Evolutionary conservation across 306 rosid species (phyloP).

Genomic region (Acmispon strigosus): DNA sequence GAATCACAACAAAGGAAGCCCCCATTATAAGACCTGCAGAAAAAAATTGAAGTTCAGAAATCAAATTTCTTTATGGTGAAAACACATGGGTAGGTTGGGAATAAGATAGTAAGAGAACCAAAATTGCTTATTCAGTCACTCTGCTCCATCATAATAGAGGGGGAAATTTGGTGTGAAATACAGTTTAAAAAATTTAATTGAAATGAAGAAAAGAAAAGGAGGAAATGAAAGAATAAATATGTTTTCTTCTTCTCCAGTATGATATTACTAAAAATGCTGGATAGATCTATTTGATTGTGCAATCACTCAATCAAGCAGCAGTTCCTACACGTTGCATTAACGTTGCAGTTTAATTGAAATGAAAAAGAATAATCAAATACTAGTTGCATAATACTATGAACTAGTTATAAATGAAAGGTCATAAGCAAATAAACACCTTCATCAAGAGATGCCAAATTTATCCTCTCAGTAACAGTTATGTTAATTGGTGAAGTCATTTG

Average conservation of each 20-base stretch:
- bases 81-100: not conserved
- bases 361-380: not conserved
- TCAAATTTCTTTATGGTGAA: not conserved
- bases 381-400: conserved; percentile 1
- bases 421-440: conserved; percentile 48
- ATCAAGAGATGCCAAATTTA: conserved; percentile 54
- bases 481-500: conserved; percentile 45
- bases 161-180: not conserved
- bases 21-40: conserved; percentile 61
- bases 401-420: conserved; percentile 19
- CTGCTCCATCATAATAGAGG: not conserved
- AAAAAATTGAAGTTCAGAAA: conserved; percentile 16
- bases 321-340: conserved; percentile 8
- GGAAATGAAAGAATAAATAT: conserved; percentile 4
- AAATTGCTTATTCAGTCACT: conserved; percentile 5
- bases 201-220: not conserved
- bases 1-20: conserved; percentile 52
- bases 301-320: conserved; percentile 16
- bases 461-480: conserved; percentile 46
- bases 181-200: not conserved
- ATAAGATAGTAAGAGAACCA: not conserved
- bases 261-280: not conserved
- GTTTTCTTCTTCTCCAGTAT: conserved; percentile 11
- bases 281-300: not conserved
- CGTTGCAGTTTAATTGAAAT: conserved; percentile 2